Evolutionary conservation across 202 grass and related monocot genomes (phyloP), one percentile per base, ranked within the genome.

Genomic region (Cymbopogon flexuosus): DNA sequence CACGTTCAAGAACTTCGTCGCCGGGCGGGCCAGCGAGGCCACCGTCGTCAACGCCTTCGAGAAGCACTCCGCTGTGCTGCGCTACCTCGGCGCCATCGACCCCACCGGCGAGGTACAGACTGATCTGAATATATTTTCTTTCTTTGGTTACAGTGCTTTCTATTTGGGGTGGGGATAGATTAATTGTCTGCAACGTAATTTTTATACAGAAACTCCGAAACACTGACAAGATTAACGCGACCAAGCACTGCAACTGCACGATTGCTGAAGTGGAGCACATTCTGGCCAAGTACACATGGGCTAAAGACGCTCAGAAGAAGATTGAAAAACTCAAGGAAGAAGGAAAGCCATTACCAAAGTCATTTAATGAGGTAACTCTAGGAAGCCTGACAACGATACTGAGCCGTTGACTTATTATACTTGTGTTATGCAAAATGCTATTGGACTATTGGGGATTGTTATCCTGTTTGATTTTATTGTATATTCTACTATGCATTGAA

Each of bases 201-300:
- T 75, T 68, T 79, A 9, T 67, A 39, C 80, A 98, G 96, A 98
- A 89, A 58, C 73, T 95, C 45, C 68, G 81, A 79, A 86, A 31
- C 73, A 98, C 72, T 49, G 90, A 95, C 80, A 98, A 98, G 72
- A 83, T 81, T 16, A 88, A 82, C 56, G 92, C 88, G 18, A 84
- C 80, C 34, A 95, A 98, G 83, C 88, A 98, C 80, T 98, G 96
- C 54, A 91, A 93, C 40, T 94, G 90, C 83, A 95, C 92, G 12
- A 95, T 95, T 84, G 70, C 90, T 19, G 95, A 98, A 7, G 95
- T 98, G 62, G 95, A 98, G 88, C 92, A 98, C 72, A 88, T 95
- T 70, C 75, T 98, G 56, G 90, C 88, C 18, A 98, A 98, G 84
- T 98, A 93, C 36, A 82, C 87, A 47, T 97, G 94, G 91, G 91